Evolutionary conservation across 208 protist species (phyloP).

Genomic region (Polymyxa betae): DNA sequence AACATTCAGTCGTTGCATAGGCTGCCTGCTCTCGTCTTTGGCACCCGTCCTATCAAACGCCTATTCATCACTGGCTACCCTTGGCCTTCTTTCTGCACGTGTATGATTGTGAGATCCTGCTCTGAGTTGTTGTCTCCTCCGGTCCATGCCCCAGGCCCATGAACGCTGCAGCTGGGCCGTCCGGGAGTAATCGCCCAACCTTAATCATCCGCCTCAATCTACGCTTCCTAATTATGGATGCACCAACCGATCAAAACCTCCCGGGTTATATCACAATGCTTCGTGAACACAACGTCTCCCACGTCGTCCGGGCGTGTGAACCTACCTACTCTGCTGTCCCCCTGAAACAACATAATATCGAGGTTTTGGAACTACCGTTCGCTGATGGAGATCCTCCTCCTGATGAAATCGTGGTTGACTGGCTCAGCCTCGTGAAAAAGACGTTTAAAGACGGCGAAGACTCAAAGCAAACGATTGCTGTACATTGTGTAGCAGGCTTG

Average conservation of each 20-base stretch:
- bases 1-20: too few relatives aligned
- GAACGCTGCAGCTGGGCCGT: neutral
- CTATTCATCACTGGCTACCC: too few relatives aligned
- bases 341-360: conserved; percentile 58
- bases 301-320: conserved; percentile 63
- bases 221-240: conserved; percentile 66
- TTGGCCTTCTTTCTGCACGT: too few relatives aligned
- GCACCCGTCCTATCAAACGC: too few relatives aligned
- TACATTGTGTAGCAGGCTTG: conserved; percentile 65
- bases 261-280: conserved; percentile 60
- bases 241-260: conserved; percentile 63
- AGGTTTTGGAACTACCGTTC: conserved; percentile 61
- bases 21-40: too few relatives aligned
- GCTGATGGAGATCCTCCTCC: conserved; percentile 63
- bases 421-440: conserved; percentile 60
- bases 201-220: conserved; percentile 57
- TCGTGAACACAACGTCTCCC: conserved; percentile 54
- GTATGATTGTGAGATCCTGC: neutral
- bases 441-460: conserved; percentile 32
- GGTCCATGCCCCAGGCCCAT: neutral
- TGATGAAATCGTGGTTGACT: conserved; percentile 54
- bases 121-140: neutral
- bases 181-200: conserved; percentile 50
- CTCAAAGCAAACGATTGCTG: conserved; percentile 58
- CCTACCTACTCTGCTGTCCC: conserved; percentile 58